Evolutionary conservation across 2,329 filamentous ascomycete species (phyloP).

Genomic region (Pseudocercospora ulei): DNA sequence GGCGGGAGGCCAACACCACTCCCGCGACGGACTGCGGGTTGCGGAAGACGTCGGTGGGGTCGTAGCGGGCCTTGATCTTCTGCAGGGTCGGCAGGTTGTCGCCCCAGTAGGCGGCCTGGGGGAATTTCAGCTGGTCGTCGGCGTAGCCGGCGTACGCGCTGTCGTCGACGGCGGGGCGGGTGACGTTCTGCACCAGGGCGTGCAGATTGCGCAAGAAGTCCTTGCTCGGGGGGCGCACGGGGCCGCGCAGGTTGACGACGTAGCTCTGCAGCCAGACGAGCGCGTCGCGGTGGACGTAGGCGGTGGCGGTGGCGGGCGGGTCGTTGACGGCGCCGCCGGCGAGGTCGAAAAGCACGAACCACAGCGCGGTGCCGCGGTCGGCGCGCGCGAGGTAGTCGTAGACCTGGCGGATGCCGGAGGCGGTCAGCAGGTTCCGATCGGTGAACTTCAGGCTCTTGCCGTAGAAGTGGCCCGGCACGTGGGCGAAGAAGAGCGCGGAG

Average conservation of each 20-base stretch:
- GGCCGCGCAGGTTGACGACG: slow-evolving; percentile 11
- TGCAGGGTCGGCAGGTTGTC: slow-evolving; percentile 29
- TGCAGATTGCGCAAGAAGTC: slow-evolving; percentile 13
- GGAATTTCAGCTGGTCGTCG: slow-evolving; percentile 29
- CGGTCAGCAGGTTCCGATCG: slow-evolving; percentile 7
- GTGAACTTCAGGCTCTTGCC: slow-evolving; percentile 16
- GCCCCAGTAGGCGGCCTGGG: slow-evolving; percentile 27
- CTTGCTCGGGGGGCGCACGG: slow-evolving; percentile 7
- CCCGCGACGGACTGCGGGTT: slow-evolving; percentile 16
- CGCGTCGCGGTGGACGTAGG: slow-evolving; percentile 19
- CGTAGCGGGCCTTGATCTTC: slow-evolving; percentile 30
- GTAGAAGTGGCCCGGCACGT: slow-evolving; percentile 20
- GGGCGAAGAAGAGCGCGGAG: slow-evolving; percentile 12
- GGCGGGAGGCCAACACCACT: not conserved
- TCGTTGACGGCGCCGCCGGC: slow-evolving; percentile 17
- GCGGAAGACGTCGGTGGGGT: slow-evolving; percentile 26
- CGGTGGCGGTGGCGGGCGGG: slow-evolving; percentile 11
- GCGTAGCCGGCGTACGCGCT: slow-evolving; percentile 20
- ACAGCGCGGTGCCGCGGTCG: slow-evolving; percentile 14
- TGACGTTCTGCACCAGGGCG: not conserved
- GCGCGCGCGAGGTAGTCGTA: slow-evolving; percentile 15
- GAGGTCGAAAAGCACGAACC: slow-evolving; percentile 20
- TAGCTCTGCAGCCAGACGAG: slow-evolving; percentile 17
- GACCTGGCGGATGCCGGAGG: slow-evolving; percentile 8
- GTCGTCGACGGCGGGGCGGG: slow-evolving; percentile 9